Percentiles rank a stretch among this genome's conserved stretches.
Evolutionary conservation across 169 alveolate genomes (phyloP).

Genomic region (Plasmodium inui): DNA sequence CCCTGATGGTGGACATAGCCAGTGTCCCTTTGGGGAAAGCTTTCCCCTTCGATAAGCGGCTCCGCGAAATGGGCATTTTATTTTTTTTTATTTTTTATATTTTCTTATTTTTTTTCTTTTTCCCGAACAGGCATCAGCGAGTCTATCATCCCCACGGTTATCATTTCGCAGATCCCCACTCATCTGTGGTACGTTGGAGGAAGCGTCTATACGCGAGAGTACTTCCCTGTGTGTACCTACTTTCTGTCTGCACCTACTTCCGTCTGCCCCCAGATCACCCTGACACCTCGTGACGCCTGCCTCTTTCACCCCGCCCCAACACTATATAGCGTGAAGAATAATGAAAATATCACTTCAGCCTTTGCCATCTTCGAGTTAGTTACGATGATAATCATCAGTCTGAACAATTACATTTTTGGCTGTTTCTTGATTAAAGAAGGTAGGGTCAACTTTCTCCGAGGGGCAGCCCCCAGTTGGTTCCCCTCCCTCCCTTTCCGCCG

Average conservation of each 20-base stretch:
- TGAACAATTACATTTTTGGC: slow-evolving; percentile 71
- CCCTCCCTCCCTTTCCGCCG: not conserved
- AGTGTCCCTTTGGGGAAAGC: not conserved
- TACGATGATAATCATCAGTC: slow-evolving; percentile 55
- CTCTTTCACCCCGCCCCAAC: not conserved
- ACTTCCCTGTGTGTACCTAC: not conserved
- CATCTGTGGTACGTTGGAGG: slow-evolving; percentile 46
- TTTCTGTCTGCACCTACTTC: not conserved
- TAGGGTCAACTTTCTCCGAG: not conserved
- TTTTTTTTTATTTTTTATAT: not conserved
- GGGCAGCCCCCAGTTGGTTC: not conserved
- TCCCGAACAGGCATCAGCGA: slow-evolving; percentile 60
- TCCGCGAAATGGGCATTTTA: not conserved
- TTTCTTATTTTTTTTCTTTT: not conserved
- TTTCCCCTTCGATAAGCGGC: not conserved
- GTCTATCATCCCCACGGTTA: slow-evolving; percentile 72
- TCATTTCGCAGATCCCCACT: slow-evolving; percentile 74
- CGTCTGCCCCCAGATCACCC: not conserved
- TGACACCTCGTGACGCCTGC: not conserved
- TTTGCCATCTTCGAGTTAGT: slow-evolving; percentile 72
- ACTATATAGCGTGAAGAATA: slow-evolving; percentile 48
- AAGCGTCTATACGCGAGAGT: not conserved
- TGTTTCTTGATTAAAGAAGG: slow-evolving; percentile 53
- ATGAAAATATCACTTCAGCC: slow-evolving; percentile 65
- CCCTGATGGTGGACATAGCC: not conserved